phyloP scores from a whole-genome alignment of 2,329 filamentous ascomycete species.

The Zymoseptoria passerinii region DNA sequence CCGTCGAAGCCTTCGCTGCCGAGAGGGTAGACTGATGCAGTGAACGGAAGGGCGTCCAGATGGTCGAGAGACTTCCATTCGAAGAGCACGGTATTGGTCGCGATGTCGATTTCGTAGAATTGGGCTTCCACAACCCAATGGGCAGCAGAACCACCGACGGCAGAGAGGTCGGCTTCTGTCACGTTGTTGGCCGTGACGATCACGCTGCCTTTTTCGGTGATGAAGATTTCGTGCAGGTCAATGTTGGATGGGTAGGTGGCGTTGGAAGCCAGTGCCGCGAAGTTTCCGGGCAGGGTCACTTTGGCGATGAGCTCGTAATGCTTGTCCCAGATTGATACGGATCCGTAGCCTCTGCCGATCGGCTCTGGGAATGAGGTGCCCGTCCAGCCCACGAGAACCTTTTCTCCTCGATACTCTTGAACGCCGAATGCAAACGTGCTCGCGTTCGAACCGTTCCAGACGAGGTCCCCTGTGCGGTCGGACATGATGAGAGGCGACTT shows the following conservation, averaged over 20 bases:
- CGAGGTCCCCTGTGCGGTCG: conserved; percentile 6
- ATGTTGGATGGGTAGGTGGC: conserved; percentile 11
- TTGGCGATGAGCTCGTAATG: conserved; percentile 13
- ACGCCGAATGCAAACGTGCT: conserved; percentile 15
- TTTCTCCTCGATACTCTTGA: conserved; percentile 10
- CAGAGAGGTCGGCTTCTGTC: conserved; percentile 23
- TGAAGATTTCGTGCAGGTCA: conserved; percentile 31
- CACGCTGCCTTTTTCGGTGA: conserved; percentile 26
- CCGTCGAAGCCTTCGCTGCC: conserved; percentile 16
- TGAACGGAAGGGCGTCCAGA: conserved; percentile 24
- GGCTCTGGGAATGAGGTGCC: conserved; percentile 14
- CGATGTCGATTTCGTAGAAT: conserved; percentile 28
- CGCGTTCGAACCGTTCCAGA: conserved; percentile 14
- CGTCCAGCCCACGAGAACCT: conserved; percentile 15
- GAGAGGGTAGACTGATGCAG: conserved; percentile 27
- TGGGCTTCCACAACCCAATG: conserved; percentile 28
- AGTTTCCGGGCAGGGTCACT: conserved; percentile 12
- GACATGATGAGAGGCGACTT: conserved; percentile 10
- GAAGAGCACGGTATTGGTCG: conserved; percentile 29
- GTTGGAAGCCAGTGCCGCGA: conserved; percentile 7
- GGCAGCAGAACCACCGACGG: conserved; percentile 21
- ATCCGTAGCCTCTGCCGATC: conserved; percentile 13
- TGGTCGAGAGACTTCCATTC: conserved; percentile 33
- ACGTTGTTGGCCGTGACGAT: conserved; percentile 26
- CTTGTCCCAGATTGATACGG: conserved; percentile 11